phyloP scores from a whole-genome alignment of 805 yeast genomes.

The Teunomyces atbi region DNA sequence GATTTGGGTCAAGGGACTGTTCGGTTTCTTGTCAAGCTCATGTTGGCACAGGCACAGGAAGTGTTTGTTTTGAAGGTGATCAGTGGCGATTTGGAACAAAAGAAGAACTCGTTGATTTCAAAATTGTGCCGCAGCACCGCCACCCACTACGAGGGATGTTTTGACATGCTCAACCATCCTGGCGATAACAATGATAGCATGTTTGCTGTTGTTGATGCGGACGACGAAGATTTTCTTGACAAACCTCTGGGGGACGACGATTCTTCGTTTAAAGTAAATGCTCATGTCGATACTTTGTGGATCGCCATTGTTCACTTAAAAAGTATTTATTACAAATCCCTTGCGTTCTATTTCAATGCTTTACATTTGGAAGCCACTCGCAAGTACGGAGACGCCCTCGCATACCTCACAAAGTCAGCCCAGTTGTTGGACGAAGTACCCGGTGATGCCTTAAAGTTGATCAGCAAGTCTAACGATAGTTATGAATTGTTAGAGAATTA shows the following conservation, averaged over 20 bases:
- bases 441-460: slow-evolving; percentile 18
- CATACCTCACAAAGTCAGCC: slow-evolving; percentile 53
- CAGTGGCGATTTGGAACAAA: slow-evolving; percentile 46
- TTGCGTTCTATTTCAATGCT: slow-evolving; percentile 62
- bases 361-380: slow-evolving; percentile 50
- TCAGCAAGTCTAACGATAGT: slow-evolving; percentile 24
- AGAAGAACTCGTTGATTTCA: slow-evolving; percentile 68
- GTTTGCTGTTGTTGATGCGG: slow-evolving; percentile 16
- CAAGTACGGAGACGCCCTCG: slow-evolving; percentile 77
- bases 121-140: slow-evolving; percentile 69
- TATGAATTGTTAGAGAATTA: slow-evolving; percentile 41
- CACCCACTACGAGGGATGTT: slow-evolving; percentile 52
- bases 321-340: slow-evolving; percentile 51
- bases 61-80: slow-evolving; percentile 66
- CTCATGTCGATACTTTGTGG: slow-evolving; percentile 48
- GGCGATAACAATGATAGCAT: slow-evolving; percentile 12
- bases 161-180: slow-evolving; percentile 37
- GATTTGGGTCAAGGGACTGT: slow-evolving; percentile 74
- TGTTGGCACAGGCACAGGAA: slow-evolving; percentile 89
- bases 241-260: slow-evolving; percentile 10
- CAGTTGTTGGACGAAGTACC: slow-evolving; percentile 37
- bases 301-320: slow-evolving; percentile 50
- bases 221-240: slow-evolving; percentile 19
- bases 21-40: slow-evolving; percentile 57
- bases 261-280: slow-evolving; percentile 17